Evolutionary conservation across 2,329 filamentous ascomycete species (phyloP).

Genomic region (Dactylellina leptospora): DNA sequence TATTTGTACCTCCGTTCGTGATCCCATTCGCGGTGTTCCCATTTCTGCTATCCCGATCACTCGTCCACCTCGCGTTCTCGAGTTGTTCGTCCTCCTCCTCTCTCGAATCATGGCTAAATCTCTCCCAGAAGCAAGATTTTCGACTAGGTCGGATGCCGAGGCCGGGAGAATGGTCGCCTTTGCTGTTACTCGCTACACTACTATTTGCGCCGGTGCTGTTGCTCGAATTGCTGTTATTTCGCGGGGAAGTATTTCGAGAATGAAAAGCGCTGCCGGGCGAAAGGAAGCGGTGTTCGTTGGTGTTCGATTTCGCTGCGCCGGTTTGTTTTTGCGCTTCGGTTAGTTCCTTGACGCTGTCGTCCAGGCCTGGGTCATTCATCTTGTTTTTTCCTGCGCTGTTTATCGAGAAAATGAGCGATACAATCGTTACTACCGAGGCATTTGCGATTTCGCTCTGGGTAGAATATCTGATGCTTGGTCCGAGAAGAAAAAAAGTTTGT

Average conservation of each 20-base stretch:
- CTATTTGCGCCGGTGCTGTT: slow-evolving; percentile 6
- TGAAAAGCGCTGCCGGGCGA: slow-evolving; percentile 2
- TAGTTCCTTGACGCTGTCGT: slow-evolving; percentile 51
- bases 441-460: too few relatives aligned
- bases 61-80: slow-evolving; percentile 25
- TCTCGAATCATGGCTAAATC: slow-evolving; percentile 39
- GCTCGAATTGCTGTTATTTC: slow-evolving; percentile 17
- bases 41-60: slow-evolving; percentile 9
- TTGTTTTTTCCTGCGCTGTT: not conserved
- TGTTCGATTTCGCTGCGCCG: not conserved
- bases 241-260: not conserved
- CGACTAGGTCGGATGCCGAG: slow-evolving; percentile 2
- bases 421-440: not conserved
- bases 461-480: too few relatives aligned
- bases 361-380: slow-evolving; percentile 55
- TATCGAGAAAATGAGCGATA: not conserved
- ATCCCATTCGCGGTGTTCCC: too few relatives aligned
- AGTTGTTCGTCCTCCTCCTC: slow-evolving; percentile 30
- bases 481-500: too few relatives aligned
- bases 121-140: slow-evolving; percentile 49
- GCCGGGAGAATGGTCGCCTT: not conserved
- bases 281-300: slow-evolving; percentile 22
- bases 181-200: slow-evolving; percentile 12
- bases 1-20: too few relatives aligned
- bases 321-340: slow-evolving; percentile 34